Base-by-base conservation (phyloP, 768 basidiomycete genomes). In the Asterophora lycoperdoides region DNA sequence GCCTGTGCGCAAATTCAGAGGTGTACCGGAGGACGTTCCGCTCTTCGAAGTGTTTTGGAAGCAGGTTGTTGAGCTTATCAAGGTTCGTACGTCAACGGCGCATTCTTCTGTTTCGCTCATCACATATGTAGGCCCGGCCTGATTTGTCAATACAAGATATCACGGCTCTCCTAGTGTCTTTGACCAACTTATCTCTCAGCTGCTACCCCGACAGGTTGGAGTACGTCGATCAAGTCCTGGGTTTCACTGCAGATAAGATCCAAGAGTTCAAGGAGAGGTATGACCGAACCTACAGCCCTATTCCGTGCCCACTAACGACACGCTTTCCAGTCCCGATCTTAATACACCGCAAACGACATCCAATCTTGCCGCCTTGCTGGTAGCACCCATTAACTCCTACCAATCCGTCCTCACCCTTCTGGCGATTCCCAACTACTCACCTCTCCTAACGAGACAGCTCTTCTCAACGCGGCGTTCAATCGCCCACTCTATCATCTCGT, bases 41-140 rank as follows among this genome's bases (percentile, higher is more conserved):
- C 68, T 99, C 44, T 99, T 99, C 54, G 96, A 99, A 63, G 93
- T 98, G 9, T 99, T 98, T 65, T 99, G 96, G 95, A 85, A 89
- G 55, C 96, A 99, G 64, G 92, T 98, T 5, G 94, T 98, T 9
- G 88, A 96, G 64, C 80, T 99, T 20, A 94, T 99, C 75, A 96
- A 94, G 81, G 93, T 91, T 18, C 5, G 41, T 41, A 7, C 10
- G 4, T 36, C 15, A 30, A 7, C 11, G 8, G 5, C 10, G 14
- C n/a, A 20, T 14, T 30, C 2, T 4, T 19, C 38, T 4, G n/a
- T 8, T 18, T 2, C 15, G 17, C 23, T 47, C 7, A 49, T 29
- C 10, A 7, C 45, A 19, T 32, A 17, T 42, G 3, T 61, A 95
- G 93, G 94, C 95, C 52, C 88, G 96, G 52, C 96, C 96, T 10